Evolutionary conservation across 371 early-diverging fungal genomes (phyloP).

Genomic region (Syncephalastrum racemosum): DNA sequence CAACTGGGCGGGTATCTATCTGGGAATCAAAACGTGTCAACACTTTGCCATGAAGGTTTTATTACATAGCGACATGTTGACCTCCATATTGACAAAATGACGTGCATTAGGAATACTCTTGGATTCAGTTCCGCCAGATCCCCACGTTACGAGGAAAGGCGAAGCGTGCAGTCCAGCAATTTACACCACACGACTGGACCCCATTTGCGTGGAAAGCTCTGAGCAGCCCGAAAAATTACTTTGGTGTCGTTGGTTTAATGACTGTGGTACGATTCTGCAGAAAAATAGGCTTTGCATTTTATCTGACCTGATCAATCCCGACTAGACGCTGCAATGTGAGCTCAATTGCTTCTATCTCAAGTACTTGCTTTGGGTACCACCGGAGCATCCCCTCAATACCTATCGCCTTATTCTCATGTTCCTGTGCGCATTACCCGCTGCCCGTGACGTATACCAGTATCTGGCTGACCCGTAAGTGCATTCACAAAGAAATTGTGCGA

Average conservation of each 20-base stretch:
- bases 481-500: not conserved
- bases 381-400: conserved; percentile 82
- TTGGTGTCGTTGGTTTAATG: conserved; percentile 64
- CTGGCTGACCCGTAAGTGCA: conserved; percentile 66
- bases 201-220: conserved; percentile 88
- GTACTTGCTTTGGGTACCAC: conserved; percentile 92
- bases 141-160: conserved; percentile 82
- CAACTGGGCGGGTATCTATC: conserved; percentile 92
- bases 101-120: conserved; percentile 72
- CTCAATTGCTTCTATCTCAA: conserved; percentile 95
- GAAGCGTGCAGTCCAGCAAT: conserved; percentile 87
- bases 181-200: conserved; percentile 94
- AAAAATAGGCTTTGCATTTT: conserved; percentile 2
- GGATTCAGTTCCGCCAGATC: conserved; percentile 89
- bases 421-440: conserved; percentile 83
- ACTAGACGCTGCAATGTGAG: conserved; percentile 75
- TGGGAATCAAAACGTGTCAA: conserved; percentile 97
- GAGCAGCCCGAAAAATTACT: conserved; percentile 75
- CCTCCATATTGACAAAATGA: conserved; percentile 5
- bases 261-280: conserved; percentile 46
- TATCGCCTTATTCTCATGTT: conserved; percentile 79
- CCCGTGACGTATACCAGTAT: conserved; percentile 91
- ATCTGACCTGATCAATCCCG: not conserved
- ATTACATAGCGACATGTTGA: not conserved
- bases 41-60: conserved; percentile 87